Percentiles rank a stretch among this genome's conserved stretches.
phyloP scores from a whole-genome alignment of 768 basidiomycete genomes.

The Boletus edulis region DNA sequence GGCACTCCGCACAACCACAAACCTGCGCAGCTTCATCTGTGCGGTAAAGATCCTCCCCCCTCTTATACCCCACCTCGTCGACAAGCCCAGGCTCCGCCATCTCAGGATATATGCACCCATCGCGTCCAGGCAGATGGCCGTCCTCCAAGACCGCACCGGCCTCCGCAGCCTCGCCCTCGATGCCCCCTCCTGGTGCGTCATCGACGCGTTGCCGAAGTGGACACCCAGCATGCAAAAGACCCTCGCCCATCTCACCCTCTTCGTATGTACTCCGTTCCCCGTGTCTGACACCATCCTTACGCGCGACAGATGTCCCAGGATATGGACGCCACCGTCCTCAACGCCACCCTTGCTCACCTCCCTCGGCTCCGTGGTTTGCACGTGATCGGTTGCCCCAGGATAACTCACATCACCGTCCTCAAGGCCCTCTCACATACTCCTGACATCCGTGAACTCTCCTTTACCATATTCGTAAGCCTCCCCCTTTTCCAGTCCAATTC shows the following conservation, averaged over 20 bases:
- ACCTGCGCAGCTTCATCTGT: constrained; percentile 58
- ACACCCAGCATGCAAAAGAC: constrained; percentile 38
- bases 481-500: not conserved
- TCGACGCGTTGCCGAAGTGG: constrained; percentile 63
- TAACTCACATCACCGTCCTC: constrained; percentile 53
- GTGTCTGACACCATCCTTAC: not conserved
- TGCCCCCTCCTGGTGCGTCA: constrained; percentile 58
- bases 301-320: constrained; percentile 50
- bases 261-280: constrained; percentile 40
- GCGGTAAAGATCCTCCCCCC: constrained; percentile 44
- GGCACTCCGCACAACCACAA: constrained; percentile 48
- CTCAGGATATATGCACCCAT: constrained; percentile 54
- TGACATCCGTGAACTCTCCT: constrained; percentile 55
- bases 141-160: constrained; percentile 38
- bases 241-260: constrained; percentile 55
- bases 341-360: constrained; percentile 44
- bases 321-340: constrained; percentile 51
- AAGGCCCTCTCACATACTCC: constrained; percentile 46
- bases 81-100: constrained; percentile 43
- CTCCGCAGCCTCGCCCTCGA: constrained; percentile 54
- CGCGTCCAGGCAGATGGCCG: constrained; percentile 46
- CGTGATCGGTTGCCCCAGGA: constrained; percentile 55
- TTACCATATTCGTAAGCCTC: constrained; percentile 54
- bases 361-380: constrained; percentile 58
- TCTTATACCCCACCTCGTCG: constrained; percentile 46